These are phyloP conservation scores for Rhododendron ovatum DNA, from an alignment of 148 eudicot species.

Conservation along the genomic window DNA sequence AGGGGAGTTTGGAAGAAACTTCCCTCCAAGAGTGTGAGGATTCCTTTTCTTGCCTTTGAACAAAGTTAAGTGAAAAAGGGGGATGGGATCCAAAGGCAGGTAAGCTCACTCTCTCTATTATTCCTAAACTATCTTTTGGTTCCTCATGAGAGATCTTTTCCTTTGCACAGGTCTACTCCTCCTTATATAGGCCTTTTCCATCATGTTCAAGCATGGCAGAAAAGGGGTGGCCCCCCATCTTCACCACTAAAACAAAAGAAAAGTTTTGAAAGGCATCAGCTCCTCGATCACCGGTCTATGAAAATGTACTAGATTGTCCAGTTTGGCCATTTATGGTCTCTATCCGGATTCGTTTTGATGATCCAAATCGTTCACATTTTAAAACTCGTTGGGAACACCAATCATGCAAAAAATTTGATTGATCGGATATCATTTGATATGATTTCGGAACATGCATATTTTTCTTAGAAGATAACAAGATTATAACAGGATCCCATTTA, in stretches of 20 bases:
- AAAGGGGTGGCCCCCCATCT: background rate
- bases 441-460: no score
- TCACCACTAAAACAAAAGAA: background rate
- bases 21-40: slow-evolving; percentile 14
- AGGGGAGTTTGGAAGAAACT: slow-evolving; percentile 11
- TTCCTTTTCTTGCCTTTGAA: slow-evolving; percentile 16
- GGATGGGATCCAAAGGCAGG: slow-evolving; percentile 14
- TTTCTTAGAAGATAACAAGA: background rate
- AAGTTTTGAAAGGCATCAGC: background rate
- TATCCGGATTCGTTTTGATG: background rate
- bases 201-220: background rate
- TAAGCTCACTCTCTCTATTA: background rate
- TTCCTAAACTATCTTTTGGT: slow-evolving; percentile 1
- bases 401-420: no score
- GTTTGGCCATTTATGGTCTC: background rate
- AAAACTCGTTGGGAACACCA: background rate
- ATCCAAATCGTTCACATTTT: no score
- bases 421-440: background rate
- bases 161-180: background rate
- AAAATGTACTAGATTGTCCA: background rate
- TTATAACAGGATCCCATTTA: background rate
- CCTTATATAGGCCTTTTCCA: slow-evolving; percentile 13
- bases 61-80: background rate
- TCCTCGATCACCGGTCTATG: background rate
- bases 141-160: background rate